phyloP scores from a whole-genome alignment of 1,139 yeast genomes.

The Candida sojae region DNA sequence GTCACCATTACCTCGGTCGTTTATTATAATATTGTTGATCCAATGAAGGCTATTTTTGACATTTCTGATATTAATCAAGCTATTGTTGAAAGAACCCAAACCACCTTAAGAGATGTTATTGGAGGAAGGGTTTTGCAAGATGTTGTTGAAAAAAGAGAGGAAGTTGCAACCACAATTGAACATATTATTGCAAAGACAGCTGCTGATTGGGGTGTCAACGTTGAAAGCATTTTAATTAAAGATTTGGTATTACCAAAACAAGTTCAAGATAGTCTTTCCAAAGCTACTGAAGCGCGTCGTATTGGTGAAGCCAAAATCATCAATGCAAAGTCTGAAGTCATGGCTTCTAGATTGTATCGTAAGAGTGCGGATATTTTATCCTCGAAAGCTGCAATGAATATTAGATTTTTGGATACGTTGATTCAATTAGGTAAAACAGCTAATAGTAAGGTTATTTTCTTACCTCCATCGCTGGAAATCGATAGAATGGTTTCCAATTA shows the following conservation, averaged over 20 bases:
- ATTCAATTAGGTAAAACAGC: conserved; percentile 69
- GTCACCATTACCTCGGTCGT: conserved; percentile 65
- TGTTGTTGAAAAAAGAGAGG: conserved; percentile 74
- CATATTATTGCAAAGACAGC: conserved; percentile 66
- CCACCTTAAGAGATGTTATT: conserved; percentile 72
- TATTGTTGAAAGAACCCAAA: conserved; percentile 71
- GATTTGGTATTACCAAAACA: conserved; percentile 60
- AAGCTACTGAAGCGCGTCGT: conserved; percentile 77
- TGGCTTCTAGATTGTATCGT: conserved; percentile 75
- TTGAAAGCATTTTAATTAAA: conserved; percentile 70
- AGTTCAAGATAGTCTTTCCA: conserved; percentile 64
- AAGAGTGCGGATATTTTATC: conserved; percentile 78
- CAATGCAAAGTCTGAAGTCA: conserved; percentile 76
- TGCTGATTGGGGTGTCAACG: conserved; percentile 69
- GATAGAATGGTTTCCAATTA: conserved; percentile 35
- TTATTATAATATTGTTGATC: conserved; percentile 68
- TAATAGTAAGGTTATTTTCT: conserved; percentile 68
- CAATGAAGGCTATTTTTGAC: conserved; percentile 67
- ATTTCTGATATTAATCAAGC: conserved; percentile 59
- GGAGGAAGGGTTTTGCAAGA: conserved; percentile 71
- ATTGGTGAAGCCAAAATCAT: conserved; percentile 79
- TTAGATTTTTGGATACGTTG: conserved; percentile 79
- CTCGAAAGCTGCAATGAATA: conserved; percentile 80
- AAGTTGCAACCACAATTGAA: conserved; percentile 67
- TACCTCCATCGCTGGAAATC: conserved; percentile 58